Evolutionary conservation across 1,284 basidiomycete species (phyloP).

Genomic region (Filobasidium uniguttulatum): DNA sequence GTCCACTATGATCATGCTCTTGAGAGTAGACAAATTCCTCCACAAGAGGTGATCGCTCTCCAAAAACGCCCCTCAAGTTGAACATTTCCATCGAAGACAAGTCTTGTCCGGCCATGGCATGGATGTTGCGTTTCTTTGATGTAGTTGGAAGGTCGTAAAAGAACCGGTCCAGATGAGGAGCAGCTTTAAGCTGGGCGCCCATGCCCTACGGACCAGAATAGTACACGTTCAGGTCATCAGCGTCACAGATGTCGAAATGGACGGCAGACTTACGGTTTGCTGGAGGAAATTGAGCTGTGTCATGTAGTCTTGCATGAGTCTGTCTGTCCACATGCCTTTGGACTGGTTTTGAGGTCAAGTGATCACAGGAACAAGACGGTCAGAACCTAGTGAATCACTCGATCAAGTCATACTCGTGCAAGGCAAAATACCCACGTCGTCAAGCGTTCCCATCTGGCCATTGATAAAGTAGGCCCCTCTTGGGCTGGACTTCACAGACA

Average conservation of each 20-base stretch:
- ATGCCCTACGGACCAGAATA: not conserved
- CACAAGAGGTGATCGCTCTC: constrained; percentile 17
- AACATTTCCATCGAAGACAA: constrained; percentile 15
- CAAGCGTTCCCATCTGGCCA: constrained; percentile 59
- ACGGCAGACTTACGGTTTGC: constrained; percentile 45
- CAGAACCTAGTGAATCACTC: no score
- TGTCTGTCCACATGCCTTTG: constrained; percentile 8
- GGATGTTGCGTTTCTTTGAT: constrained; percentile 49
- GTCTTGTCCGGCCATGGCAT: constrained; percentile 26
- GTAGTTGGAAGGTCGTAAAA: constrained; percentile 81
- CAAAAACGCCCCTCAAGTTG: constrained; percentile 25
- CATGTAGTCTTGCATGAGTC: constrained; percentile 42
- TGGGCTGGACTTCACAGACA: constrained; percentile 19
- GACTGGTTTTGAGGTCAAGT: not conserved
- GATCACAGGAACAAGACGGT: not conserved
- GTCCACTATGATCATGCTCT: constrained; percentile 28
- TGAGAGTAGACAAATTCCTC: constrained; percentile 52
- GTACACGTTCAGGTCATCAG: constrained; percentile 1
- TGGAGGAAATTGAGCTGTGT: constrained; percentile 55
- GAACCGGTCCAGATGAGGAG: constrained; percentile 47
- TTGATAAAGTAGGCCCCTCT: constrained; percentile 57
- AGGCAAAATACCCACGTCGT: constrained; percentile 62
- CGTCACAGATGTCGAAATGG: no score
- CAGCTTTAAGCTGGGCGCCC: not conserved
- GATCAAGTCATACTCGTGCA: no score